Evolutionary conservation across 345 rosid genomes (phyloP).

Genomic region (Streptanthus diversifolius): DNA sequence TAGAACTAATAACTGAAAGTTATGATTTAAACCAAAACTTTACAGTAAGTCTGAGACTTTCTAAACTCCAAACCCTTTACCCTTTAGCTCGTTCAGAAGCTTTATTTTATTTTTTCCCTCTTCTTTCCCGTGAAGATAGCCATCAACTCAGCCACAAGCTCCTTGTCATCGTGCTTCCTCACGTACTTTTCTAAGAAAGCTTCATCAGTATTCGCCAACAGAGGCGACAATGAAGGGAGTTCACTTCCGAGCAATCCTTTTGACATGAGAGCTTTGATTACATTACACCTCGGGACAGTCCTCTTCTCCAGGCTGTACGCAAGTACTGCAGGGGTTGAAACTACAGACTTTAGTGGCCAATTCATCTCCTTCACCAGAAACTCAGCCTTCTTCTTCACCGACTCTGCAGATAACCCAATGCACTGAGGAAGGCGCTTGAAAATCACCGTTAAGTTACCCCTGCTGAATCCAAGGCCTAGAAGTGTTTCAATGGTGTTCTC

Average conservation of each 20-base stretch:
- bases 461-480: conserved; percentile 21
- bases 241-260: not conserved
- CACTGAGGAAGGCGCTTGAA: not conserved
- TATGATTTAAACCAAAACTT: not conserved
- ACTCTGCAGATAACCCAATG: not conserved
- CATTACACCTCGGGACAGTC: not conserved
- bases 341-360: not conserved
- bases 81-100: not conserved
- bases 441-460: conserved; percentile 23
- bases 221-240: not conserved
- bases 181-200: not conserved
- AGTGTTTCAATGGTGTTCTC: conserved; percentile 13
- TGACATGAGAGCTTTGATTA: conserved; percentile 7
- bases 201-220: not conserved
- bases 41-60: not conserved
- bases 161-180: not conserved
- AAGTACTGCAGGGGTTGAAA: not conserved
- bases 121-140: not conserved
- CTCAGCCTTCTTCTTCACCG: not conserved
- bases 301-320: conserved; percentile 10
- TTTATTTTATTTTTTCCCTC: not conserved
- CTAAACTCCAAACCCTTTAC: not conserved
- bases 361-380: conserved; percentile 9
- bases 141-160: conserved; percentile 5
- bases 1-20: too few relatives aligned